These are phyloP conservation scores for Didymella sp. DNA, from an alignment of 2,329 filamentous ascomycete genomes.

Conservation along the genomic window DNA sequence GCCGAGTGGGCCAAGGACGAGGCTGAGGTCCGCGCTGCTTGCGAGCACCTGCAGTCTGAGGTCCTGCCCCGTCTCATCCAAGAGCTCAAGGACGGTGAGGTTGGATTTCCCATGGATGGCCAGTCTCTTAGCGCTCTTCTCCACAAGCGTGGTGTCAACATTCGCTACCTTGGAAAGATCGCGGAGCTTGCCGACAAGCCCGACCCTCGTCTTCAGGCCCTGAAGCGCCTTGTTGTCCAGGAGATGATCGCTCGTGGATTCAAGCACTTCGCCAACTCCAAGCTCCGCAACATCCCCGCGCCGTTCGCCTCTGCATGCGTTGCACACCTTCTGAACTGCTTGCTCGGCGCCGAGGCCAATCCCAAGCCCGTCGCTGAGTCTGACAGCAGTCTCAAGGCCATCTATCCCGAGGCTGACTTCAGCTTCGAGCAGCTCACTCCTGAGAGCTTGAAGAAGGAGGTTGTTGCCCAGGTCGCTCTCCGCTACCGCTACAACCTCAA, in stretches of 20 bases:
- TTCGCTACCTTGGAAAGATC: slow-evolving; percentile 91
- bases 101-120: slow-evolving; percentile 99
- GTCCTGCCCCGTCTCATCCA: slow-evolving; percentile 85
- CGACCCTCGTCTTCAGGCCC: slow-evolving; percentile 74
- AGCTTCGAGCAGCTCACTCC: slow-evolving; percentile 82
- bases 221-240: slow-evolving; percentile 79
- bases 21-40: slow-evolving; percentile 83
- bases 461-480: slow-evolving; percentile 73
- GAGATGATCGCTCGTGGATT: slow-evolving; percentile 96
- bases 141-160: slow-evolving; percentile 97
- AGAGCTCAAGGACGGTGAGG: slow-evolving; percentile 88
- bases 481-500: slow-evolving; percentile 78
- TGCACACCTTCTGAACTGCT: slow-evolving; percentile 90
- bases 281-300: slow-evolving; percentile 79
- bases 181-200: slow-evolving; percentile 67
- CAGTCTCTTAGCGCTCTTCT: slow-evolving; percentile 84
- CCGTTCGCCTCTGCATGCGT: slow-evolving; percentile 81
- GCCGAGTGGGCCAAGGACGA: slow-evolving; percentile 83
- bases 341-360: slow-evolving; percentile 80
- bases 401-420: slow-evolving; percentile 85
- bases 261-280: slow-evolving; percentile 85
- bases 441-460: slow-evolving; percentile 70
- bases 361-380: slow-evolving; percentile 78
- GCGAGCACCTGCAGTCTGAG: slow-evolving; percentile 75
- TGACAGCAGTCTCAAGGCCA: slow-evolving; percentile 72